Conservation (phyloP, 2,329 filamentous ascomycete genomes). For the Aspergillus pseudoviridinutans region DNA sequence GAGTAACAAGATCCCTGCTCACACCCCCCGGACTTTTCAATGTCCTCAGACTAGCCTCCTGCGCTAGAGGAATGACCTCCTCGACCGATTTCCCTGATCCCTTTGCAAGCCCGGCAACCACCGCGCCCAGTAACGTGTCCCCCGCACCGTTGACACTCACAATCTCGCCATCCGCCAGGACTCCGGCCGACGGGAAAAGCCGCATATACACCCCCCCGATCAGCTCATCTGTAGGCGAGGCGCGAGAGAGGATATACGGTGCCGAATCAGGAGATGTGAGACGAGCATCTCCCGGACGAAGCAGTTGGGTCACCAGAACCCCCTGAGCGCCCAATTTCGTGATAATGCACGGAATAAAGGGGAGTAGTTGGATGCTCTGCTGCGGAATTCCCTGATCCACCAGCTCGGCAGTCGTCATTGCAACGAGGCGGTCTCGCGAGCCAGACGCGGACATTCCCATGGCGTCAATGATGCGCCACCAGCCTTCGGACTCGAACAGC, state of each 20-base stretch:
- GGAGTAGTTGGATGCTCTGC: slow-evolving; percentile 77
- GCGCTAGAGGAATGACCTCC: slow-evolving; percentile 71
- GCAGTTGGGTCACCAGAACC: slow-evolving; percentile 69
- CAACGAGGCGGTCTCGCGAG: slow-evolving; percentile 67
- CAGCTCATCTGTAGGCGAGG: slow-evolving; percentile 49
- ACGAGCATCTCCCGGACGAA: slow-evolving; percentile 64
- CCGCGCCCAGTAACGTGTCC: slow-evolving; percentile 83
- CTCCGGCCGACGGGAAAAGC: slow-evolving; percentile 64
- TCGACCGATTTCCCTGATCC: slow-evolving; percentile 46
- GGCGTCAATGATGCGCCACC: slow-evolving; percentile 77
- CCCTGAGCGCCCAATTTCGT: slow-evolving; percentile 77
- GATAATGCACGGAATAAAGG: slow-evolving; percentile 79
- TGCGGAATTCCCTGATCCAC: slow-evolving; percentile 80
- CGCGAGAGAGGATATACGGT: slow-evolving; percentile 68
- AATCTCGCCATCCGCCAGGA: slow-evolving; percentile 59
- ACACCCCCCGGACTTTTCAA: slow-evolving; percentile 73
- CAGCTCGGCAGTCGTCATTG: slow-evolving; percentile 62
- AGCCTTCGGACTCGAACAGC: slow-evolving; percentile 65
- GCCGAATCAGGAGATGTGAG: slow-evolving; percentile 60
- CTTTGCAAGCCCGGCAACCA: slow-evolving; percentile 72
- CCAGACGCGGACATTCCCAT: slow-evolving; percentile 66
- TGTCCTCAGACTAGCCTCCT: slow-evolving; percentile 74
- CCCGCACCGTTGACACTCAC: slow-evolving; percentile 92
- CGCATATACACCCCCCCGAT: slow-evolving; percentile 85
- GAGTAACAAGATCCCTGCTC: slow-evolving; percentile 27